phyloP scores from a whole-genome alignment of 805 yeast species.

The Pichia heedii region DNA sequence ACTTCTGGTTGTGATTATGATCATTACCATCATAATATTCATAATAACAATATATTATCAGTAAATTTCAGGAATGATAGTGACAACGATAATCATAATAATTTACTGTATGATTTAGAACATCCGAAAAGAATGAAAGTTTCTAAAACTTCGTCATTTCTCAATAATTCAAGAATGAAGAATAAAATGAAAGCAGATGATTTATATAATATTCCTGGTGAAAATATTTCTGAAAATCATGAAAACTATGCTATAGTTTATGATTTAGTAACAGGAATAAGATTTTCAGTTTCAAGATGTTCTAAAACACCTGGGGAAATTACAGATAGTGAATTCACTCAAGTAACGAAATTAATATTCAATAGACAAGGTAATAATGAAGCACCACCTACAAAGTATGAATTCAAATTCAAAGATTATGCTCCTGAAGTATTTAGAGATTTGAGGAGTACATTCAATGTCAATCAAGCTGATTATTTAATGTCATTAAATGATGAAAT shows the following conservation, averaged over 20 bases:
- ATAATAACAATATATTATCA: slow-evolving; percentile 1
- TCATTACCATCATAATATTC: not conserved
- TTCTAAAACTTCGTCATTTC: slow-evolving; percentile 18
- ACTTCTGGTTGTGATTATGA: not conserved
- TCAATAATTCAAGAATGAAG: slow-evolving; percentile 15
- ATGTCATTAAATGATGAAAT: slow-evolving; percentile 89
- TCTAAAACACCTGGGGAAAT: slow-evolving; percentile 76
- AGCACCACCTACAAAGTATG: slow-evolving; percentile 91
- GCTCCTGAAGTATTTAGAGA: slow-evolving; percentile 91
- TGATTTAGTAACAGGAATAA: slow-evolving; percentile 93
- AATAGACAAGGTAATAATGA: slow-evolving; percentile 79
- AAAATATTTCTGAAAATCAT: slow-evolving; percentile 61
- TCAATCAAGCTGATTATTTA: slow-evolving; percentile 94
- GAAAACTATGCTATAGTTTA: slow-evolving; percentile 90
- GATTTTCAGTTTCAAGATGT: slow-evolving; percentile 89
- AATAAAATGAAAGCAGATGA: slow-evolving; percentile 21
- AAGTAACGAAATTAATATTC: slow-evolving; percentile 74
- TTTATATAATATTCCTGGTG: slow-evolving; percentile 25
- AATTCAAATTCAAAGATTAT: slow-evolving; percentile 94
- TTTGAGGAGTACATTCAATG: slow-evolving; percentile 65
- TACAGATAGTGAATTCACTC: slow-evolving; percentile 58
- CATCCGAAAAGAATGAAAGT: slow-evolving; percentile 13
- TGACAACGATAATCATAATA: not conserved
- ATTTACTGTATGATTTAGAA: not conserved
- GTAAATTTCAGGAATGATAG: not conserved